Conservation (phyloP, 139 green algal genomes). For the Coccomyxa sp. region DNA sequence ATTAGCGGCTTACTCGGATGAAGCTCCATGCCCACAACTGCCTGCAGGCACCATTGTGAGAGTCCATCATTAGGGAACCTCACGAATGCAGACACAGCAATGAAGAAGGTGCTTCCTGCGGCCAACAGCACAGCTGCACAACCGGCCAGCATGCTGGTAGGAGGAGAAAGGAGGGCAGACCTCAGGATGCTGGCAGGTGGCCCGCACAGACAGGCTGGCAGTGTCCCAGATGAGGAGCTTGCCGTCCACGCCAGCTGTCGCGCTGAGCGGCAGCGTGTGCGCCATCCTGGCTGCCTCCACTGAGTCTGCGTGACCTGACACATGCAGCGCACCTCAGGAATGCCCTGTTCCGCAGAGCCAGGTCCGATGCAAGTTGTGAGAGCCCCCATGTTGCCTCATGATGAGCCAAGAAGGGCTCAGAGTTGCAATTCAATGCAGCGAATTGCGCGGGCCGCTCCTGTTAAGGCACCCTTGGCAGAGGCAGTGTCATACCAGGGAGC, state of each 20-base stretch:
- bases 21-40: conserved; percentile 27
- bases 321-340: not conserved
- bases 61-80: not conserved
- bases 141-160: too few relatives aligned
- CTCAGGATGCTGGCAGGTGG: conserved; percentile 58
- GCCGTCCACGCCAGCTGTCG: conserved; percentile 67
- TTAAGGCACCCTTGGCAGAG: not conserved
- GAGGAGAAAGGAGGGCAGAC: too few relatives aligned
- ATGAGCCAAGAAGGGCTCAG: too few relatives aligned
- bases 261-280: conserved; percentile 43
- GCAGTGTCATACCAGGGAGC: conserved; percentile 23
- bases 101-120: too few relatives aligned
- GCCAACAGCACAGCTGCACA: too few relatives aligned
- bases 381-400: too few relatives aligned
- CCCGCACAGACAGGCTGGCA: conserved; percentile 27
- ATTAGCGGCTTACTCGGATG: conserved; percentile 65
- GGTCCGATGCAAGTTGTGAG: too few relatives aligned
- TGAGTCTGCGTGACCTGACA: conserved; percentile 63
- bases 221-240: conserved; percentile 76
- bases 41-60: conserved; percentile 12
- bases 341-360: too few relatives aligned
- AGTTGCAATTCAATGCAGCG: too few relatives aligned
- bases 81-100: too few relatives aligned
- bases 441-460: too few relatives aligned
- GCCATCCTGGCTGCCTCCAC: conserved; percentile 72